Percentiles rank a stretch among this genome's conserved stretches.
phyloP scores from a whole-genome alignment of 169 alveolate genomes.

The Eimeria acervulina region DNA sequence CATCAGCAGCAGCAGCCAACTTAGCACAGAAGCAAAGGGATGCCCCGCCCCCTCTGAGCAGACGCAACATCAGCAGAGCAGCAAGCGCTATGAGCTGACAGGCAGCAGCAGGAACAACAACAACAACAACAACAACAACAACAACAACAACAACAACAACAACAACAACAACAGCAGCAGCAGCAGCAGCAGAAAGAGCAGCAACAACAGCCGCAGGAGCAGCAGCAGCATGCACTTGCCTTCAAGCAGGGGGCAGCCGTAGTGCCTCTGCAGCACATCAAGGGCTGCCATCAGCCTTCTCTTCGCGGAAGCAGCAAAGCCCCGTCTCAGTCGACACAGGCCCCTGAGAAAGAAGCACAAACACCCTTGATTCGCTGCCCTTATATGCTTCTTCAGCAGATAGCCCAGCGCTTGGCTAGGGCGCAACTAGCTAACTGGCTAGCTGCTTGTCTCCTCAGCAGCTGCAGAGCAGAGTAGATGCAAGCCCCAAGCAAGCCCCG shows the following conservation, averaged over 20 bases:
- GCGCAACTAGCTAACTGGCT: neutral
- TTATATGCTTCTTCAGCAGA: no score
- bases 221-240: conserved; percentile 16
- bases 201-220: neutral
- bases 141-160: no score
- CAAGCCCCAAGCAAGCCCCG: no score
- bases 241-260: conserved; percentile 64
- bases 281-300: conserved; percentile 73
- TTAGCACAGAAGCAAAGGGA: conserved; percentile 38
- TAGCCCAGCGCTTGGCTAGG: neutral
- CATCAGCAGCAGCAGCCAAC: conserved; percentile 77
- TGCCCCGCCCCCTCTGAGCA: conserved; percentile 65
- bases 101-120: neutral
- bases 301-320: conserved; percentile 75
- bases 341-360: conserved; percentile 31
- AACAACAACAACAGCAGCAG: no score
- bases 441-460: neutral
- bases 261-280: conserved; percentile 68
- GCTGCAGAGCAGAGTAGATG: no score
- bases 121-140: neutral
- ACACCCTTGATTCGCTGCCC: neutral
- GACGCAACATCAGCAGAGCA: conserved; percentile 22
- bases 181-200: neutral
- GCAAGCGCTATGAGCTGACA: neutral
- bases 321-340: conserved; percentile 69